Evolutionary conservation across 768 basidiomycete genomes (phyloP).

Genomic region (Naganishia antarctica): DNA sequence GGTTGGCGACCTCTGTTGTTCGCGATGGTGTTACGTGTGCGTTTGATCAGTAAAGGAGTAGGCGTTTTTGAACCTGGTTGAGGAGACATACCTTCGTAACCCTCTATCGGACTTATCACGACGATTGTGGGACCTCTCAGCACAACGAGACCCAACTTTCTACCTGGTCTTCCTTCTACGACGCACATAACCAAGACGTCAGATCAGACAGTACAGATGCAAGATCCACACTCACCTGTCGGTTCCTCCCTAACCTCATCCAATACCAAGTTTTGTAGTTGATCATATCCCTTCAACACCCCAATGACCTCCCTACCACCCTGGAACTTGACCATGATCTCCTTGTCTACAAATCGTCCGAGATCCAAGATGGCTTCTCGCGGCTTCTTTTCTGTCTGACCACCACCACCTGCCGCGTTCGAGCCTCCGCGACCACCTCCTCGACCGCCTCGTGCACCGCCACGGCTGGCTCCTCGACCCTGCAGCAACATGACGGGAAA

Average conservation of each 20-base stretch:
- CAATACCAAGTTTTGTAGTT: constrained; percentile 90
- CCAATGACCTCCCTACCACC: constrained; percentile 95
- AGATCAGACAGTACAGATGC: background rate
- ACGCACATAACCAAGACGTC: background rate
- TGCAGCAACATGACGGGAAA: background rate
- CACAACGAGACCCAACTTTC: constrained; percentile 71
- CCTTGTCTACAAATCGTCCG: constrained; percentile 85
- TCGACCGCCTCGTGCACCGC: constrained; percentile 47
- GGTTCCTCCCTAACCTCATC: constrained; percentile 88
- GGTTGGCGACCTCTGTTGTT: constrained; percentile 71
- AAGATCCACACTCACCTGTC: constrained; percentile 54
- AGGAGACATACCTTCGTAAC: constrained; percentile 60
- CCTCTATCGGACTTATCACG: constrained; percentile 87
- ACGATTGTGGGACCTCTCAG: constrained; percentile 92
- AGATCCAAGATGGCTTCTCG: constrained; percentile 93
- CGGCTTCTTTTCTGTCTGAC: constrained; percentile 64
- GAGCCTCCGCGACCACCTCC: constrained; percentile 56
- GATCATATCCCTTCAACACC: constrained; percentile 90
- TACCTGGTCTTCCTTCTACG: constrained; percentile 37
- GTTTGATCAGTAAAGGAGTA: background rate
- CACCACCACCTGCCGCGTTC: constrained; percentile 52
- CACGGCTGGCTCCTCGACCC: constrained; percentile 18
- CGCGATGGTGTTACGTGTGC: background rate
- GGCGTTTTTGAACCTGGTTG: background rate
- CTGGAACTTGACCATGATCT: constrained; percentile 93